Evolutionary conservation across 257 asterid genomes (phyloP), one percentile per base, ranked within the genome.

Genomic region (Orobanche coerulescens): DNA sequence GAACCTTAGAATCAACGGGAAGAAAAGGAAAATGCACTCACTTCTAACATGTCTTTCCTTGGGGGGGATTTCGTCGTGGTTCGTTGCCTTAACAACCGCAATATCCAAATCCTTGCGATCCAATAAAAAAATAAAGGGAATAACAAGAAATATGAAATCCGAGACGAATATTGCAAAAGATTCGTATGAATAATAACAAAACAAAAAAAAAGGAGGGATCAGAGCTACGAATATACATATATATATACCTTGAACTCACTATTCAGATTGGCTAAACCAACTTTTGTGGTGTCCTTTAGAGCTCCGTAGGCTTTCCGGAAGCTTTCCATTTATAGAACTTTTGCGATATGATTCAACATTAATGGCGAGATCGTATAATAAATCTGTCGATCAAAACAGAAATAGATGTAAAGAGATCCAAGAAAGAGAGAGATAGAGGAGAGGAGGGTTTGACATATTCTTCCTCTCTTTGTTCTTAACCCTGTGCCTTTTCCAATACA

Each of bases 201-300:
- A n/a, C n/a, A n/a, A n/a, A n/a, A n/a, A n/a, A 12, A 37, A 37
- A 37, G 11, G 8, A n/a, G 6, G 36, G 7, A 30, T 30, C 36
- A 30, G 36, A 30, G 36, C 8, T 4, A 30, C 36, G 11, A 58
- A 37, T 13, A 15, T 58, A 36, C 23, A 15, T 36, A 6, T 9
- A 31, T 31, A 33, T 6, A 28, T 52, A 88, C 96, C 95, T 83
- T 85, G 70, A 88, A 88, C 12, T 85, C 96, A 64, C 96, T 88
- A 51, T 88, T 83, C 79, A 88, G 90, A 71, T 85, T 88, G 73
- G 96, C 96, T 5, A 88, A 81, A 78, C 95, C 87, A 67, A 88
- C 96, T 61, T 58, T 83, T 70, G 95, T 88, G 63, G 96, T 83
- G 73, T 88, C 96, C 73, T 88, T 88, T 22, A 88, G 84, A 37